These are phyloP conservation scores for Leucocoprinus sp. DNA, from an alignment of 768 basidiomycete species.

Conservation along the genomic window DNA sequence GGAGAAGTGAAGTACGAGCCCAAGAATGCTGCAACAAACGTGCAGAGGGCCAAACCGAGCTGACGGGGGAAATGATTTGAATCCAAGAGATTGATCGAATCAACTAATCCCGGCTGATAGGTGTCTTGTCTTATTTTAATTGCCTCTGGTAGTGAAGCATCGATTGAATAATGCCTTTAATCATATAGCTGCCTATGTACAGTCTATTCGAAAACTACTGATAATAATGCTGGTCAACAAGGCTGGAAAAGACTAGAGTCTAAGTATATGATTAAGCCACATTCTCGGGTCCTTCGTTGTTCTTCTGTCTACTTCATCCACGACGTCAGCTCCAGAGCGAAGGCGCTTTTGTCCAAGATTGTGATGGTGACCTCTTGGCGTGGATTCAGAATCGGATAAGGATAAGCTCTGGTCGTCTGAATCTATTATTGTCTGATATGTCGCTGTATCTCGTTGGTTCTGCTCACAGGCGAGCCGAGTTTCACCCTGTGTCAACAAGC, in stretches of 20 bases:
- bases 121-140: too few relatives aligned
- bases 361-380: slow-evolving; percentile 14
- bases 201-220: too few relatives aligned
- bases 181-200: too few relatives aligned
- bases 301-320: slow-evolving; percentile 21
- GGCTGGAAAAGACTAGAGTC: too few relatives aligned
- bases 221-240: too few relatives aligned
- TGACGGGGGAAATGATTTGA: too few relatives aligned
- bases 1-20: slow-evolving; percentile 9
- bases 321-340: slow-evolving; percentile 20
- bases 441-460: slow-evolving; percentile 5
- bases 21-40: slow-evolving; percentile 9
- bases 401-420: slow-evolving; percentile 19
- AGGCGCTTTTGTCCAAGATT: slow-evolving; percentile 30
- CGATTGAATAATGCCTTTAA: too few relatives aligned
- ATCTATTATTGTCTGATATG: slow-evolving; percentile 28
- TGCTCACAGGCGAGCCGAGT: not conserved
- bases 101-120: too few relatives aligned
- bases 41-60: slow-evolving; percentile 14
- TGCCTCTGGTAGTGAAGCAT: too few relatives aligned
- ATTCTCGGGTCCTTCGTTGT: slow-evolving; percentile 29
- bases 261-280: slow-evolving; percentile 9
- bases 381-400: slow-evolving; percentile 18
- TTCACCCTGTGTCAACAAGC: not conserved
- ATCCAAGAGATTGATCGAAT: too few relatives aligned